A percentile compares a stretch with the other conserved stretches of the same genome.
phyloP scores from a whole-genome alignment of 192 early-diverging fungal genomes.

The Coemansia sp. region DNA sequence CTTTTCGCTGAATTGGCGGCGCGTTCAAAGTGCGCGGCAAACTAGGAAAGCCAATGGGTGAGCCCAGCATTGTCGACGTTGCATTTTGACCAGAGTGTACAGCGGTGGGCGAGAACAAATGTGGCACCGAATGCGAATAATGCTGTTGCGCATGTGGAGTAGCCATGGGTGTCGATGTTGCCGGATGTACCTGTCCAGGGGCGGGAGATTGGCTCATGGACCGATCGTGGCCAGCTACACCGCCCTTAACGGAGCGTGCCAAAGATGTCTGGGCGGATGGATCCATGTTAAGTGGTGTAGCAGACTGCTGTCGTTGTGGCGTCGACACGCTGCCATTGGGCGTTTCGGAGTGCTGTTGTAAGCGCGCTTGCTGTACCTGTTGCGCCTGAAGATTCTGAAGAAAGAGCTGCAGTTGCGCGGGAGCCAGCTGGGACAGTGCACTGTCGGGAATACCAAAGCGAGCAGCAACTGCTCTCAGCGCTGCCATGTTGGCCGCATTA shows the following conservation, averaged over 20 bases:
- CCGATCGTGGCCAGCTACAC: conserved; percentile 20
- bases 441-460: conserved; percentile 28
- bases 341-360: conserved; percentile 6
- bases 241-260: conserved; percentile 23
- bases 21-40: conserved; percentile 17
- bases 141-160: not conserved
- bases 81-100: conserved; percentile 15
- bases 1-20: conserved; percentile 28
- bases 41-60: conserved; percentile 19
- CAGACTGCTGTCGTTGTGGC: conserved; percentile 30
- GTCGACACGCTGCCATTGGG: conserved; percentile 10
- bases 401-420: conserved; percentile 33
- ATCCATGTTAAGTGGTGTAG: conserved; percentile 7
- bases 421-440: conserved; percentile 19
- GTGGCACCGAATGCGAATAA: conserved; percentile 6
- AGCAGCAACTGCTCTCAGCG: conserved; percentile 36
- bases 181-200: conserved; percentile 13
- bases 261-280: not conserved
- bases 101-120: conserved; percentile 32
- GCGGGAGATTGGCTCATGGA: conserved; percentile 43
- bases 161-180: not conserved
- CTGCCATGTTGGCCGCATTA: conserved; percentile 9
- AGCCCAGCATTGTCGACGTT: conserved; percentile 8
- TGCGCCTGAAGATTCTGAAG: conserved; percentile 35
- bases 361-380: conserved; percentile 20